Evolutionary conservation across 345 rosid species (phyloP), one percentile per base, ranked within the genome.

Genomic region (Iberis pinnata): DNA sequence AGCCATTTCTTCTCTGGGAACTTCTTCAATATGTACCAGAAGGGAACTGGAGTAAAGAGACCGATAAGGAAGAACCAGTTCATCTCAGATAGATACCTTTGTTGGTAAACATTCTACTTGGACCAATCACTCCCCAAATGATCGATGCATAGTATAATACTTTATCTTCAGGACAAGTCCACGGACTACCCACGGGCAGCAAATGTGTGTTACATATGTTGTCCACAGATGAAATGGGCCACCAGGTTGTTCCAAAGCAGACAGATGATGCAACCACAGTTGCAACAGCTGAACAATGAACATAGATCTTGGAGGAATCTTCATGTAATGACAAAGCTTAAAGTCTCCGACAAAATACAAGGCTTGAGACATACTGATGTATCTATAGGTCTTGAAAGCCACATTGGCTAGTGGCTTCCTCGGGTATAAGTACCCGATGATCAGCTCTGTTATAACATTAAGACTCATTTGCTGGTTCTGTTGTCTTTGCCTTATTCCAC

Each of bases 281-380:
- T 12, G 93, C 89, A 31, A 64, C 79, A 0, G 56, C 85, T 86
- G 96, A 42, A 68, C 83, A 2, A 80, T 17, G 68, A 90, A 87
- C 95, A 89, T 90, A 11, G 92, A 73, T 58, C 62, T 80, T 0
- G 92, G 98, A 18, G 95, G 95, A 57, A 89, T 58, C 72, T 89
- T 89, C 95, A 86, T 86, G 52, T 89, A 86, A 59, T 89, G 93
- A 4, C 95, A 95, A 25, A 86, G 65, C 58, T 89, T 89, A 74
- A 87, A 84, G 65, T 84, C 98, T 3, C 54, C 40, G 0, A 84
- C 13, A 46, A 90, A 84, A 18, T 13, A 14, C 11, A 87, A 72
- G 38, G 98, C 89, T 70, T 90, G 95, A 20, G 61, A 8, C 86
- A 90, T 76, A 68, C 92, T 84, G 38, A 82, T 65, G 14, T 74